These are phyloP conservation scores for Globisporangium camurandrum DNA, from an alignment of 352 stramenopile species.

Conservation along the genomic window DNA sequence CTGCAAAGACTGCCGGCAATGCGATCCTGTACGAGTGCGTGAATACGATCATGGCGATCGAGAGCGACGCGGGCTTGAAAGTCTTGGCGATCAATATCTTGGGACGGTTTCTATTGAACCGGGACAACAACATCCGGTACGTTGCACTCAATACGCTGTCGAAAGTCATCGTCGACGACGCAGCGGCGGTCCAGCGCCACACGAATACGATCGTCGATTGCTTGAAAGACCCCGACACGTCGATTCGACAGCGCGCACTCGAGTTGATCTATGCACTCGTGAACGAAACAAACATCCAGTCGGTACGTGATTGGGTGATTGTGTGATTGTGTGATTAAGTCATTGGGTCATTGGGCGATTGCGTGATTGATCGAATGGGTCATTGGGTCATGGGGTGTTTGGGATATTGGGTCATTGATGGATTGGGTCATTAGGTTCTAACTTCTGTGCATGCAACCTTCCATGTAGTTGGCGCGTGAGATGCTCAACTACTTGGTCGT, in stretches of 20 bases:
- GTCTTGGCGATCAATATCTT: slow-evolving; percentile 99
- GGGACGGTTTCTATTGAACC: slow-evolving; percentile 97
- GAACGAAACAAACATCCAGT: slow-evolving; percentile 95
- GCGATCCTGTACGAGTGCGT: slow-evolving; percentile 99
- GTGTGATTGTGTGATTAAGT: neutral
- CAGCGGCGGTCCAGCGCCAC: slow-evolving; percentile 95
- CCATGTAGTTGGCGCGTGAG: slow-evolving; percentile 87
- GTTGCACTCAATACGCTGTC: slow-evolving; percentile 97
- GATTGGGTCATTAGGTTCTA: neutral
- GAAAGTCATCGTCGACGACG: slow-evolving; percentile 86
- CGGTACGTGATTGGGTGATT: slow-evolving; percentile 22
- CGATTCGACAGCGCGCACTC: slow-evolving; percentile 96
- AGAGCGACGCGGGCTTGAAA: slow-evolving; percentile 95
- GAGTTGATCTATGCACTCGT: slow-evolving; percentile 99
- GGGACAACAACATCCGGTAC: slow-evolving; percentile 99
- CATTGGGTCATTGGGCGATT: too few species aligned
- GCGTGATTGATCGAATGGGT: too few species aligned
- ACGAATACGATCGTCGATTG: slow-evolving; percentile 94
- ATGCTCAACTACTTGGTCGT: slow-evolving; percentile 99
- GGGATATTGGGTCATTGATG: too few species aligned
- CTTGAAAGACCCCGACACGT: slow-evolving; percentile 96
- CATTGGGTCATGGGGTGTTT: too few species aligned
- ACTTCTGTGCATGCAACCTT: neutral
- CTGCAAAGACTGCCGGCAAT: slow-evolving; percentile 98
- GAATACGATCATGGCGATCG: slow-evolving; percentile 98